These are phyloP conservation scores for Beta lomatogona DNA, from an alignment of 179 eudicot genomes.

Conservation along the genomic window DNA sequence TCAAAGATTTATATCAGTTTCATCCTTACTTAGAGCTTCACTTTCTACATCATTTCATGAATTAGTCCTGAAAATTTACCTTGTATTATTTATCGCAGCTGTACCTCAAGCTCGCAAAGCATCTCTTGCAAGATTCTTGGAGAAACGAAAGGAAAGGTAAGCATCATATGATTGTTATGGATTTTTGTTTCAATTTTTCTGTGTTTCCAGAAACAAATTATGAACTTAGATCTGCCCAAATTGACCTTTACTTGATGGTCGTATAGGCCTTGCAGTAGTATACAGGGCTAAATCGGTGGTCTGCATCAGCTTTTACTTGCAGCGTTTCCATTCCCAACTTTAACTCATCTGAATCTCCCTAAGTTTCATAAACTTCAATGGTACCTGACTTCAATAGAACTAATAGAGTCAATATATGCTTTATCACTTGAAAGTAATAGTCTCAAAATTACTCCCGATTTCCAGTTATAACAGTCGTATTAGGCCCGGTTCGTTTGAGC, in stretches of 20 bases:
- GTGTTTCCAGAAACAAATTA: too few species aligned
- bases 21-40: neutral
- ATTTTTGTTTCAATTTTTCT: too few species aligned
- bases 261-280: too few species aligned
- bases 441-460: too few species aligned
- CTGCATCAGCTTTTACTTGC: neutral
- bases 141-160: conserved; percentile 83
- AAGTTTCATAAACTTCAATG: too few species aligned
- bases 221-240: neutral
- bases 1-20: neutral
- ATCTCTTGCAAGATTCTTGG: conserved; percentile 74
- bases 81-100: conserved; percentile 39
- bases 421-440: too few species aligned
- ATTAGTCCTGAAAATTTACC: neutral
- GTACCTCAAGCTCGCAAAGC: conserved; percentile 81
- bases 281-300: too few species aligned
- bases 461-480: too few species aligned
- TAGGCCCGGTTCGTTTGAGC: too few species aligned
- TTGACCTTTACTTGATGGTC: neutral
- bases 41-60: neutral
- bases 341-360: neutral
- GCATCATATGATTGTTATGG: neutral
- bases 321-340: neutral
- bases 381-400: neutral
- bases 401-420: neutral